phyloP scores from a whole-genome alignment of 2,329 filamentous ascomycete species.

The Alternaria triticimaculans region DNA sequence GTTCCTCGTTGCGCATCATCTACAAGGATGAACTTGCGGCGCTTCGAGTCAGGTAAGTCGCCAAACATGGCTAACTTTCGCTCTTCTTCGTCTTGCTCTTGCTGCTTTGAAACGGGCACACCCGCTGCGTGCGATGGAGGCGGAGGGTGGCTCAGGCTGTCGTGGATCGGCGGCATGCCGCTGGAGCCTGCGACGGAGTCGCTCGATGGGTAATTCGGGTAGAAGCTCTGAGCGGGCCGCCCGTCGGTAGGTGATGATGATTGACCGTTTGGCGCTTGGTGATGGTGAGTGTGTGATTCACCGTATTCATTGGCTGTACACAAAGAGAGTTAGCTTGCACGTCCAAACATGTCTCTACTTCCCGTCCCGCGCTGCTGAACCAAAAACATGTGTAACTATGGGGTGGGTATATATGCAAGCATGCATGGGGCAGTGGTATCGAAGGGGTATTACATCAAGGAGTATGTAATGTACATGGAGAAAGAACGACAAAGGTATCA shows the following conservation, averaged over 20 bases:
- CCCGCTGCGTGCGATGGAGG: slow-evolving; percentile 51
- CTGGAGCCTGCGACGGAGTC: slow-evolving; percentile 59
- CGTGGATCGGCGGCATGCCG: slow-evolving; percentile 71
- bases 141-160: slow-evolving; percentile 59
- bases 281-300: slow-evolving; percentile 71
- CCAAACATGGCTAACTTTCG: slow-evolving; percentile 78
- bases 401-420: slow-evolving; percentile 32
- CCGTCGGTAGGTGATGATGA: slow-evolving; percentile 67
- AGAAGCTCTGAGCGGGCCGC: slow-evolving; percentile 78
- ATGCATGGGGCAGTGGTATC: slow-evolving; percentile 46
- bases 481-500: slow-evolving; percentile 52
- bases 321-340: slow-evolving; percentile 54
- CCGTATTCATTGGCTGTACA: slow-evolving; percentile 63
- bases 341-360: slow-evolving; percentile 31
- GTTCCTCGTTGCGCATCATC: slow-evolving; percentile 80
- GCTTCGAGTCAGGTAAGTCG: slow-evolving; percentile 86
- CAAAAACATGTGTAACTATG: slow-evolving; percentile 37
- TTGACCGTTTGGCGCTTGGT: slow-evolving; percentile 65
- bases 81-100: slow-evolving; percentile 62
- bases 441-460: slow-evolving; percentile 52
- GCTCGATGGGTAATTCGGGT: slow-evolving; percentile 69
- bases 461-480: slow-evolving; percentile 53
- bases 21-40: slow-evolving; percentile 95
- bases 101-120: slow-evolving; percentile 55
- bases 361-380: slow-evolving; percentile 30